Percentiles rank a stretch among this genome's conserved stretches.
Conservation (phyloP, 768 basidiomycete genomes). For the Xerocomus brunneocitrinus region DNA sequence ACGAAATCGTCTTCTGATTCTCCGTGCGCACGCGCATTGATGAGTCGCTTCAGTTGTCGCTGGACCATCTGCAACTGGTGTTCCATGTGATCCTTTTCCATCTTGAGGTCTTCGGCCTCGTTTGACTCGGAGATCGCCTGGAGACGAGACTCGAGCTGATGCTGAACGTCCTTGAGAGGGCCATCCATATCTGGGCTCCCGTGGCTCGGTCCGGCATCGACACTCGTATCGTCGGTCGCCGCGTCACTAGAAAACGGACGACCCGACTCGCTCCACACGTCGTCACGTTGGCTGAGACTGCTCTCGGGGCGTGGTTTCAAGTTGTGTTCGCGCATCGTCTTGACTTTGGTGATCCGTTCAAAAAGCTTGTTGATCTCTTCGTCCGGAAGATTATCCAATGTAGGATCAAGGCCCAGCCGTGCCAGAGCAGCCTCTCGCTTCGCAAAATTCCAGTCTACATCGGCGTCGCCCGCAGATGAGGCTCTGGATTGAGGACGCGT, state of each 20-base stretch:
- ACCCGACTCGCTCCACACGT: conserved; percentile 87
- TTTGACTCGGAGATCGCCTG: conserved; percentile 58
- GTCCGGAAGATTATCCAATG: conserved; percentile 89
- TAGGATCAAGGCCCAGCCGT: conserved; percentile 79
- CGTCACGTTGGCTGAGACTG: conserved; percentile 80
- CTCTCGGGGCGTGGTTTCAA: conserved; percentile 84
- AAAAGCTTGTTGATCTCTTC: conserved; percentile 92
- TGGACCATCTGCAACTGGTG: conserved; percentile 79
- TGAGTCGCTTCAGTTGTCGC: conserved; percentile 74
- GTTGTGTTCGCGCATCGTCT: conserved; percentile 79
- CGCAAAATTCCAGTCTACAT: conserved; percentile 97
- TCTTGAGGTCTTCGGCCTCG: conserved; percentile 81
- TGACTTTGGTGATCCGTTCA: conserved; percentile 91
- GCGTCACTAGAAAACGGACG: conserved; percentile 73
- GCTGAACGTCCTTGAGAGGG: conserved; percentile 65
- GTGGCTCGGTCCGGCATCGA: conserved; percentile 59
- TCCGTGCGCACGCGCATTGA: conserved; percentile 74
- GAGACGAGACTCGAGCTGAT: conserved; percentile 67
- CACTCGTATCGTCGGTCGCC: conserved; percentile 82
- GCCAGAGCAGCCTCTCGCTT: conserved; percentile 91
- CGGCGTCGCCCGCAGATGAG: conserved; percentile 59
- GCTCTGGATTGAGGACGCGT: conserved; percentile 76
- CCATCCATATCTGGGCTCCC: conserved; percentile 64
- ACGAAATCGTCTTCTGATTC: conserved; percentile 60
- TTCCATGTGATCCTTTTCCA: conserved; percentile 92